Conservation (phyloP, 352 stramenopile species). For the Globisporangium yorkense region DNA sequence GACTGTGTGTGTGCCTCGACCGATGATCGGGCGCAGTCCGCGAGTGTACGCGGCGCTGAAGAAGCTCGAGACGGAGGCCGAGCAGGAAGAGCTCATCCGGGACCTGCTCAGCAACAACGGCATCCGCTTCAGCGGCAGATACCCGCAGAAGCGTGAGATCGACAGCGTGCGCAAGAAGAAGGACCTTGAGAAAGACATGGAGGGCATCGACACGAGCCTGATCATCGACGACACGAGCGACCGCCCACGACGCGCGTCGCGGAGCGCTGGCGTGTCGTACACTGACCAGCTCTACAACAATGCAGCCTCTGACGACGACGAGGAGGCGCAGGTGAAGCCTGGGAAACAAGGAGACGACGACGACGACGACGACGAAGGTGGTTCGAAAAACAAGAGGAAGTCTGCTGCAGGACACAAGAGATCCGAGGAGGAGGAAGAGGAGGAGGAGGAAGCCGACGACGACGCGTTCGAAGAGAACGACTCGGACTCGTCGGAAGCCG, state of each 20-base stretch:
- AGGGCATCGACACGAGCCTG: conserved; percentile 76
- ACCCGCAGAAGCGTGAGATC: conserved; percentile 64
- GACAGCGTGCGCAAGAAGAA: conserved; percentile 61
- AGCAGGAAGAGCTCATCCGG: conserved; percentile 53
- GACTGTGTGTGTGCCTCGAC: not conserved
- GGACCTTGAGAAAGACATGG: conserved; percentile 61
- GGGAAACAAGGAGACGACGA: conserved; percentile 20
- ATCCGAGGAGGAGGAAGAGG: conserved; percentile 2
- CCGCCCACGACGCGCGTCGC: conserved; percentile 4
- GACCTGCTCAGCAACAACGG: conserved; percentile 37
- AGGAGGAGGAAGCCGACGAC: conserved; percentile 5
- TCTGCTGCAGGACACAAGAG: conserved; percentile 6
- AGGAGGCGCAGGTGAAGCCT: not conserved
- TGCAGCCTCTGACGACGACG: conserved; percentile 22
- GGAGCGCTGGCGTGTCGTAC: conserved; percentile 4
- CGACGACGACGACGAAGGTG: conserved; percentile 4
- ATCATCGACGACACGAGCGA: conserved; percentile 46
- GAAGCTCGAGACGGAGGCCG: conserved; percentile 24
- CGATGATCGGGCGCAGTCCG: conserved; percentile 26
- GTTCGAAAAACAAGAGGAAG: conserved; percentile 15
- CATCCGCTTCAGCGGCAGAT: conserved; percentile 49
- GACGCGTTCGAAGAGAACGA: conserved; percentile 14
- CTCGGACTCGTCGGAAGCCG: conserved; percentile 33
- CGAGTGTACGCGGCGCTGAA: conserved; percentile 59
- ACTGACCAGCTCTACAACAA: conserved; percentile 4